Base-by-base conservation (phyloP, 2,329 filamentous ascomycete species). In the Hortaea sp. region DNA sequence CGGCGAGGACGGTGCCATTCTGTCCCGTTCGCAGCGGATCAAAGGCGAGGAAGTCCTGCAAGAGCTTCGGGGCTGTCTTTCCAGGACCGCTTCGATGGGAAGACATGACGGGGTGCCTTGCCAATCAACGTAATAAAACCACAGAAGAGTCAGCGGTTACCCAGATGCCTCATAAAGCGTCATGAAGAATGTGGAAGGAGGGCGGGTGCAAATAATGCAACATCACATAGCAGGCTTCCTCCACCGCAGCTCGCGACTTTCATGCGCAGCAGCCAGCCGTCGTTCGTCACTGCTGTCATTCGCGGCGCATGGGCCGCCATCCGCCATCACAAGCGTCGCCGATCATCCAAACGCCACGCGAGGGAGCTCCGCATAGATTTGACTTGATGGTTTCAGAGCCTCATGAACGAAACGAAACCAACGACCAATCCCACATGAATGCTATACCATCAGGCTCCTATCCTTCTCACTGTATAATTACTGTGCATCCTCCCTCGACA, bases 21-120 rank as follows among this genome's bases (percentile, higher is more conserved):
- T 31, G 37, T 5, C 56, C 54, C 30, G 67, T 66, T 53, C 74
- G 71, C 49, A 69, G 65, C 10, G 75, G 71, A 51, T 77, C 72
- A 57, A 77, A 75, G 42, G 64, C 63, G 46, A 69, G 61, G 53
- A 78, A 68, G 57, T 78, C 74, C 52, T 73, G 67, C 49, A 71
- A 65, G 48, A 75, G 67, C 53, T 66, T 69, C 45, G 69, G 73
- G 47, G 73, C 69, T 52, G 70, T 72, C 62, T 74, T 74, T 53
- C 70, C 68, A 65, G 57, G 59, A 49, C 58, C 55, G 7, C 29
- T 29, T 7, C 45, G 44, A 13, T 20, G 46, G 42, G 7, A 5
- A n/a, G 46, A 51, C 40, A 42, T 42, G 20, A 35, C 4, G 4
- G 9, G 7, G 9, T 35, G 7, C 32, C 9, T 35, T 2, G 32